phyloP scores from a whole-genome alignment of 331 rosid genomes.

The Dryas integrifolia region DNA sequence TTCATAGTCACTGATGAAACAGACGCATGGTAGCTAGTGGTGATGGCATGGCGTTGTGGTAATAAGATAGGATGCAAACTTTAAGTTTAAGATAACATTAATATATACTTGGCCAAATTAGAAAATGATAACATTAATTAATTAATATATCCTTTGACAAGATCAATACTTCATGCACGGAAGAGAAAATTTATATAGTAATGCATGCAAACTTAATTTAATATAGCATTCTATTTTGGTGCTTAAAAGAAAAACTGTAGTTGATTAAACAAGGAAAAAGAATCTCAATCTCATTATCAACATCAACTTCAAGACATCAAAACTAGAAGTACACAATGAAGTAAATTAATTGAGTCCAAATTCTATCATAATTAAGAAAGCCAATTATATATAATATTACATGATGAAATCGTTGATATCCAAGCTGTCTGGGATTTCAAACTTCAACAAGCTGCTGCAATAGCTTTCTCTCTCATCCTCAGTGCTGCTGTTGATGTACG shows the following conservation, averaged over 20 bases:
- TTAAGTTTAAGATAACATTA: too few relatives aligned
- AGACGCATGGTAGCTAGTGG: too few relatives aligned
- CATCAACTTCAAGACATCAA: constrained; percentile 30
- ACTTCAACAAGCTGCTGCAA: constrained; percentile 66
- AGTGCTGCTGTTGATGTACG: constrained; percentile 49
- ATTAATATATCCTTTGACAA: not conserved
- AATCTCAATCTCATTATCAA: constrained; percentile 22
- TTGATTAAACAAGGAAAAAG: not conserved
- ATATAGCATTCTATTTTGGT: not conserved
- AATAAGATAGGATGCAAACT: too few relatives aligned
- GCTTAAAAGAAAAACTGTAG: not conserved
- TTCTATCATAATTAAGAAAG: not conserved
- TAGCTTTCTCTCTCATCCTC: constrained; percentile 80
- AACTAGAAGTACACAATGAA: not conserved
- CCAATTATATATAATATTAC: constrained; percentile 34
- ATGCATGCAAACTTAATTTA: not conserved
- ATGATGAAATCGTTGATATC: constrained; percentile 65
- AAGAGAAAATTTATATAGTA: not conserved
- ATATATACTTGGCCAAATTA: too few relatives aligned
- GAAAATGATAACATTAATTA: not conserved
- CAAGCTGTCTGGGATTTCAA: constrained; percentile 74
- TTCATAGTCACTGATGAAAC: too few relatives aligned
- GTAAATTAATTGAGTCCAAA: not conserved
- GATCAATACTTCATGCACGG: not conserved
- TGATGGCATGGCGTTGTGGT: too few relatives aligned